A percentile compares a stretch with the other conserved stretches of the same genome.
Conservation (phyloP, 441 rosid genomes). For the Erodium chrysanthum region DNA sequence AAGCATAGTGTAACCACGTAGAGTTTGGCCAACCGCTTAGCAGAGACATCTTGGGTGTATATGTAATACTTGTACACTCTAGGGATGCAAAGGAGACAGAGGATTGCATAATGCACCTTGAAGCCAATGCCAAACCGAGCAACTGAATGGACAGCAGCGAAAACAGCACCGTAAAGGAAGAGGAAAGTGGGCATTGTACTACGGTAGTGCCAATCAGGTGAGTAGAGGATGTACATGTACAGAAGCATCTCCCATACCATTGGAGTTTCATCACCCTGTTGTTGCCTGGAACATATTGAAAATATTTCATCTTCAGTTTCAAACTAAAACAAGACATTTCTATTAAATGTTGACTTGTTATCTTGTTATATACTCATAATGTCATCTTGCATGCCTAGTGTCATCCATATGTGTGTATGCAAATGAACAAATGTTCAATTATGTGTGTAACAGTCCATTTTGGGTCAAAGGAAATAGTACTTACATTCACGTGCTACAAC, state of each 20-base stretch:
- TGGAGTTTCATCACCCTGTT: constrained; percentile 18
- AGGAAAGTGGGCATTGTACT: constrained; percentile 19
- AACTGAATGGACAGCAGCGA: constrained; percentile 20
- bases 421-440: neutral
- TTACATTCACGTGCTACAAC: neutral
- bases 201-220: constrained; percentile 26
- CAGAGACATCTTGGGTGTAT: constrained; percentile 18
- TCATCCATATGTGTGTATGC: neutral
- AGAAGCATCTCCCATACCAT: constrained; percentile 21
- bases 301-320: neutral
- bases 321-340: neutral
- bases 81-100: constrained; percentile 23
- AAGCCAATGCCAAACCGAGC: constrained; percentile 19
- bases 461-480: neutral
- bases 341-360: neutral
- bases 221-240: constrained; percentile 22
- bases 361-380: neutral
- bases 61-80: constrained; percentile 25
- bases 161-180: constrained; percentile 16
- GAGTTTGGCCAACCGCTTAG: constrained; percentile 18
- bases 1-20: constrained; percentile 18
- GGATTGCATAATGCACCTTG: constrained; percentile 22
- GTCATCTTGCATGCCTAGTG: neutral
- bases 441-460: neutral
- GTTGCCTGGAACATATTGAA: constrained; percentile 16